A percentile compares a stretch with the other conserved stretches of the same genome.
Evolutionary conservation across 192 early-diverging fungal genomes (phyloP).

Genomic region (Entomortierella beljakovae): DNA sequence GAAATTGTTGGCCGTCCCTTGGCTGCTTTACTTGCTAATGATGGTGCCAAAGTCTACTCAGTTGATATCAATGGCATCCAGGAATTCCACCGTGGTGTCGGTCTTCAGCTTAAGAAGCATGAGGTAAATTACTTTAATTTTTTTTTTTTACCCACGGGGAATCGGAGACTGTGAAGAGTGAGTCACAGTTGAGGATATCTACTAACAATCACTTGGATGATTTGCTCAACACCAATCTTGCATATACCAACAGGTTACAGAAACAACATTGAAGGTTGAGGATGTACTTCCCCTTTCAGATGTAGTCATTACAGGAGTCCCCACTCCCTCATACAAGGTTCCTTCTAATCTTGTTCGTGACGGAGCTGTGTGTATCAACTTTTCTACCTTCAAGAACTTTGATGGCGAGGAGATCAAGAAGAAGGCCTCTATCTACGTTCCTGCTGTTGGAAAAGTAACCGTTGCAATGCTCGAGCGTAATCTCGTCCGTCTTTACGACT

Average conservation of each 20-base stretch:
- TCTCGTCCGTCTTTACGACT: conserved; percentile 87
- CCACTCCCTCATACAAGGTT: conserved; percentile 88
- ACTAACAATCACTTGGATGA: not conserved
- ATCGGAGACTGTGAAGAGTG: not conserved
- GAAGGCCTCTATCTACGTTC: conserved; percentile 96
- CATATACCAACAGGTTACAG: conserved; percentile 63
- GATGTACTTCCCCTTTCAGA: conserved; percentile 90
- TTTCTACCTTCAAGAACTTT: conserved; percentile 96
- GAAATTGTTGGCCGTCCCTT: conserved; percentile 98
- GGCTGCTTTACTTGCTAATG: conserved; percentile 97
- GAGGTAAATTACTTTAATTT: conserved; percentile 44
- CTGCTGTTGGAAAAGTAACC: conserved; percentile 97
- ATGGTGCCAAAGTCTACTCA: conserved; percentile 97
- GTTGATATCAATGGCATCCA: conserved; percentile 93
- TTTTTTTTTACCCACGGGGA: not conserved
- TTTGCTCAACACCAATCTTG: not conserved
- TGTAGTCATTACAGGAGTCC: conserved; percentile 99
- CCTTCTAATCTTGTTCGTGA: conserved; percentile 89
- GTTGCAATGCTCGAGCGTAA: conserved; percentile 99
- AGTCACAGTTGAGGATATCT: not conserved
- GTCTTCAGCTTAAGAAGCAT: conserved; percentile 74
- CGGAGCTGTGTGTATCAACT: conserved; percentile 98
- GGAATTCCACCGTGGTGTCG: conserved; percentile 78
- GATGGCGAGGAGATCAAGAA: conserved; percentile 88
- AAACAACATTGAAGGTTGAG: conserved; percentile 76